Evolutionary conservation across 805 yeast genomes (phyloP), one percentile per base, ranked within the genome.

Genomic region (Cyberlindnera americana): DNA sequence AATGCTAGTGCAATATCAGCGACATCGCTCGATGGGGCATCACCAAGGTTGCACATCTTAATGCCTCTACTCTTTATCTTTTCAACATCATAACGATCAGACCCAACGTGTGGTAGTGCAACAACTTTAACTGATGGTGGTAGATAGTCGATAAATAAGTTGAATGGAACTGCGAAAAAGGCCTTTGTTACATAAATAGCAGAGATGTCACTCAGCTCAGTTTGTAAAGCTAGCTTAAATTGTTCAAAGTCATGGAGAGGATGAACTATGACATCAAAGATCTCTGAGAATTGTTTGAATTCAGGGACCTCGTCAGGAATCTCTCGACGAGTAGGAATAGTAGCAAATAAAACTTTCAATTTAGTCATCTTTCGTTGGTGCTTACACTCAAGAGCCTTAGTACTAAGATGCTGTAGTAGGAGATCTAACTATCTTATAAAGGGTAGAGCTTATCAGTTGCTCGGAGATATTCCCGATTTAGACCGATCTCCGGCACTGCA

Each of bases 1-100:
- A 79, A 68, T 50, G 65, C 71, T 35, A 83, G 61, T 3, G 81
- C 90, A 41, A 78, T 59, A 47, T 84, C 93, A 3, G 89, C 83
- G 24, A 84, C 93, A 13, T 83, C 80, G 19, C 67, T 73, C 2
- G 83, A 74, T 0, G 82, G 78, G 25, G 68, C 67, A 8, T 73
- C 61, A 44, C 84, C 73, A 41, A 80, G 77, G 56, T 84, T 81
- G 45, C 84, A 77, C 48, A 84, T 64, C 17, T 64, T 53, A 29
- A 84, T 74, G n/a, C 71, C 73, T 15, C 67, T 65, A 23, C 61
- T 62, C 19, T 62, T 58, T 59, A 81, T 58, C 13, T 53, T 65
- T 9, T 49, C 49, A 3, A 66, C 70, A 49, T 77, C 77, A 41
- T 72, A 72, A 35, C 67, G 66, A 46, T 79, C 84, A 46, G 64